phyloP scores from a whole-genome alignment of 2,329 filamentous ascomycete genomes.

The Laburnicola sp. region DNA sequence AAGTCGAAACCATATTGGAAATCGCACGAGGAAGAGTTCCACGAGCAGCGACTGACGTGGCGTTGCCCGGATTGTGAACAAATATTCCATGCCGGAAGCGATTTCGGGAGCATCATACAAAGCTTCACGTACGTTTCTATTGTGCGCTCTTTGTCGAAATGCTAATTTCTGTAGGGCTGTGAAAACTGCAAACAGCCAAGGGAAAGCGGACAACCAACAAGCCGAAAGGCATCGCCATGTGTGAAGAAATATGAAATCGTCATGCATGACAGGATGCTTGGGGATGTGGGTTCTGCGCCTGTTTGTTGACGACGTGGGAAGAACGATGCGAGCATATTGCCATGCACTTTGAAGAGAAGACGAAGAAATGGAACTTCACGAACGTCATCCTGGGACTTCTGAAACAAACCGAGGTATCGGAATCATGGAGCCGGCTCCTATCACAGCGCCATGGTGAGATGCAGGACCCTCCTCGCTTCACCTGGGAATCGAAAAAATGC shows the following conservation, averaged over 20 bases:
- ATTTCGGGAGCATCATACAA: slow-evolving; percentile 69
- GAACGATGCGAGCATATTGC: slow-evolving; percentile 70
- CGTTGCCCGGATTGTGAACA: slow-evolving; percentile 70
- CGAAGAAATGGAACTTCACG: slow-evolving; percentile 68
- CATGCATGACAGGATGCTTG: slow-evolving; percentile 66
- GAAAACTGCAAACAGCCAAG: slow-evolving; percentile 68
- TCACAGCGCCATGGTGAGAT: slow-evolving; percentile 59
- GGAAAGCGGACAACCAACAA: slow-evolving; percentile 55
- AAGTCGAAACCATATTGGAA: slow-evolving; percentile 72
- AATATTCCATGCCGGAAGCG: slow-evolving; percentile 68
- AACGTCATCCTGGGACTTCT: slow-evolving; percentile 68
- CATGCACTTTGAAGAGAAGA: slow-evolving; percentile 68
- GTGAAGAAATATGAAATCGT: slow-evolving; percentile 47
- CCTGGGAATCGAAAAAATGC: slow-evolving; percentile 67
- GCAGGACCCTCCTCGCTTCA: slow-evolving; percentile 46
- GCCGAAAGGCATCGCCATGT: slow-evolving; percentile 55
- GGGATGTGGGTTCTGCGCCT: slow-evolving; percentile 70
- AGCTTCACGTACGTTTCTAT: slow-evolving; percentile 57
- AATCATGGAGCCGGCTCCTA: slow-evolving; percentile 64
- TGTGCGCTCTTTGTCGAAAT: not conserved
- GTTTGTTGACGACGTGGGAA: slow-evolving; percentile 64
- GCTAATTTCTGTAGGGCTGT: slow-evolving; percentile 50
- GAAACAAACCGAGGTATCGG: slow-evolving; percentile 65
- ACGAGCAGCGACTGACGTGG: slow-evolving; percentile 69
- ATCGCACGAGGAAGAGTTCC: slow-evolving; percentile 69